These are phyloP conservation scores for Fusarium cyanostomum DNA, from an alignment of 2,329 filamentous ascomycete genomes.

Conservation along the genomic window DNA sequence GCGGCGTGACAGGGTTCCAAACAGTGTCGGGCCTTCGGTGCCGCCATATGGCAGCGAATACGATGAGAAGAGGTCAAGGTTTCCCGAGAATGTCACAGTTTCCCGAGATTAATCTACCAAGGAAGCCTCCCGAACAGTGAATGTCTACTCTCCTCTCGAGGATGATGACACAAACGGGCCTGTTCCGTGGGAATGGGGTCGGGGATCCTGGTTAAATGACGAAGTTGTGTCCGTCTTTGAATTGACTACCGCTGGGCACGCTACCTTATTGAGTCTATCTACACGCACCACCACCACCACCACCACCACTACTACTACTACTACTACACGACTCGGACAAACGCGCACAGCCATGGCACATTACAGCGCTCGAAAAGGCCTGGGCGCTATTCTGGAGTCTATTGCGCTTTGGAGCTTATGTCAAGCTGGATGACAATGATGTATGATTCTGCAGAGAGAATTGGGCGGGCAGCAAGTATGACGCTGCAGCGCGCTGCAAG, in stretches of 20 bases:
- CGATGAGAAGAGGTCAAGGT: neutral
- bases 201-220: neutral
- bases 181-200: neutral
- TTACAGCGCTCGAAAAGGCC: neutral
- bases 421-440: conserved; percentile 1
- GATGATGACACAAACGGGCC: neutral
- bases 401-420: conserved; percentile 1
- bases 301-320: too few species aligned
- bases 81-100: neutral
- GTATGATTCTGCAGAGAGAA: conserved; percentile 6
- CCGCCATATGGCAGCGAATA: neutral
- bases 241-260: conserved; percentile 1
- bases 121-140: neutral
- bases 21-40: conserved; percentile 5
- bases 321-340: neutral
- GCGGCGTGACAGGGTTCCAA: conserved; percentile 2
- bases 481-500: conserved; percentile 12
- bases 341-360: neutral
- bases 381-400: conserved; percentile 2
- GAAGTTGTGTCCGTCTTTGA: conserved; percentile 8
- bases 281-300: too few species aligned
- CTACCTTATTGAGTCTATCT: conserved; percentile 9
- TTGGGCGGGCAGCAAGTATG: conserved; percentile 17
- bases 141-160: neutral
- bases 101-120: neutral